phyloP scores from a whole-genome alignment of 2,329 filamentous ascomycete genomes.

The Paecilomyces sp. region DNA sequence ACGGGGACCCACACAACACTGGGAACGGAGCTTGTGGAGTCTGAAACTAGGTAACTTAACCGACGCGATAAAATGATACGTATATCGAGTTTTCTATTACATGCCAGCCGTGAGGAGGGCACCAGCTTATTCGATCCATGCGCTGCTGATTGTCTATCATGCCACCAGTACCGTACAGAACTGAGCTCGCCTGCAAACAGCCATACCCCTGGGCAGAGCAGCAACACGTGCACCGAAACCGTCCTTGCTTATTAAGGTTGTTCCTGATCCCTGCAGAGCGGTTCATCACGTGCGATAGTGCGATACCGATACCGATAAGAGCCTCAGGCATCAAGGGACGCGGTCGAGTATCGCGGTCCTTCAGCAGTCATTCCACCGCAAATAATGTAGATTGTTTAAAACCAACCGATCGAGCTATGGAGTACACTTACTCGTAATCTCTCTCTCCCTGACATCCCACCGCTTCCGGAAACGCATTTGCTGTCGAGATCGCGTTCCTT shows the following conservation, averaged over 20 bases:
- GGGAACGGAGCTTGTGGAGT: not conserved
- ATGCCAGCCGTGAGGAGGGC: not conserved
- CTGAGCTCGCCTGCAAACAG: not conserved
- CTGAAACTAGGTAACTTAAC: not conserved
- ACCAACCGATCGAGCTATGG: not conserved
- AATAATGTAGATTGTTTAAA: not conserved
- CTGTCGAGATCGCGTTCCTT: not conserved
- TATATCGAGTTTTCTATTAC: not conserved
- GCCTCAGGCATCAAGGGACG: not conserved
- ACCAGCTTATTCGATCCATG: not conserved
- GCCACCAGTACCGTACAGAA: not conserved
- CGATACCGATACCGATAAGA: not conserved
- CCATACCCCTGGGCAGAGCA: not conserved
- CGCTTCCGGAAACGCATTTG: not conserved
- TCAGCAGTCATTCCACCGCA: not conserved
- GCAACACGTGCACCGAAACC: not conserved
- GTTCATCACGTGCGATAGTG: not conserved
- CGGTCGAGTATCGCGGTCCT: not conserved
- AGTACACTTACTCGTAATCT: not conserved
- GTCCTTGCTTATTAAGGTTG: not conserved
- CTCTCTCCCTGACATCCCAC: not conserved
- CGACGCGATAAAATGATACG: not conserved
- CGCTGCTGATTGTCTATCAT: not conserved
- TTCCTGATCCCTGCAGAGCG: not conserved
- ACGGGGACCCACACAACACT: not conserved